These are phyloP conservation scores for Thymus mandschuricus DNA, from an alignment of 257 asterid species.

Conservation along the genomic window DNA sequence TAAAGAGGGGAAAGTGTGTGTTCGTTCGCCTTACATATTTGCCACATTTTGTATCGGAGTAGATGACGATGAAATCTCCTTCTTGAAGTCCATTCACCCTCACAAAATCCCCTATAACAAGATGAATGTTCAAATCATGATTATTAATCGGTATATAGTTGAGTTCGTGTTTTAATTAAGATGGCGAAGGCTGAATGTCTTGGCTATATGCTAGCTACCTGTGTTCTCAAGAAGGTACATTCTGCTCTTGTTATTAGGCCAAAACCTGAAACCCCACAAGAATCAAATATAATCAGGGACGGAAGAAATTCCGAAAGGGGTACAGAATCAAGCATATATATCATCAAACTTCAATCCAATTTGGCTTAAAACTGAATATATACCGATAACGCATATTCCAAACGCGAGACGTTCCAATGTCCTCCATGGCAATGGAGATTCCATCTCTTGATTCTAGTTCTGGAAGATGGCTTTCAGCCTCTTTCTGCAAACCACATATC, in stretches of 20 bases:
- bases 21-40: conserved; percentile 66
- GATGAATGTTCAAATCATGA: background rate
- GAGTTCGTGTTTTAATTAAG: background rate
- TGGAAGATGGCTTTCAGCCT: conserved; percentile 91
- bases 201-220: conserved; percentile 62
- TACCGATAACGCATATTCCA: conserved; percentile 95
- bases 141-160: background rate
- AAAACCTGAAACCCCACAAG: conserved; percentile 46
- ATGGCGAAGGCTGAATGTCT: background rate
- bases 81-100: conserved; percentile 67
- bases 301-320: too few relatives aligned
- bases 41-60: conserved; percentile 69
- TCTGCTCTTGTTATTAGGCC: conserved; percentile 93
- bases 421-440: conserved; percentile 85
- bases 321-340: background rate
- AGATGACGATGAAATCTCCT: conserved; percentile 70
- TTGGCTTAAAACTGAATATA: background rate
- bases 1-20: background rate
- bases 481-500: conserved; percentile 56
- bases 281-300: background rate
- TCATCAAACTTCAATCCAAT: background rate
- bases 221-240: conserved; percentile 96
- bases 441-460: conserved; percentile 91
- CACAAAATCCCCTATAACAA: conserved; percentile 58
- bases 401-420: conserved; percentile 79